A percentile compares a stretch with the other conserved stretches of the same genome.
Evolutionary conservation across 2,329 filamentous ascomycete genomes (phyloP).

Genomic region (Fusarium udum): DNA sequence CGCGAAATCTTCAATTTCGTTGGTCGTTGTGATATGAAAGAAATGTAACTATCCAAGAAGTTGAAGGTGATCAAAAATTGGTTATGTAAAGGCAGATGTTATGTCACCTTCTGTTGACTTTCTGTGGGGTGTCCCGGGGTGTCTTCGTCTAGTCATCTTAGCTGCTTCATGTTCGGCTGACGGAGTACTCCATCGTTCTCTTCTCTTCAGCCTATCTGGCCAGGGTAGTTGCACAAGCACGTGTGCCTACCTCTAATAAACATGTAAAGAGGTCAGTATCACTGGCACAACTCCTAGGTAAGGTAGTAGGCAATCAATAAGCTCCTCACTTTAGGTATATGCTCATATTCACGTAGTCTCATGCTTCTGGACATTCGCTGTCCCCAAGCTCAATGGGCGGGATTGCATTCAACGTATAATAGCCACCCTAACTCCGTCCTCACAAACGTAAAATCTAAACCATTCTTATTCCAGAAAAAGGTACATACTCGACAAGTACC

Average conservation of each 20-base stretch:
- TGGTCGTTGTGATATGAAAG: not conserved
- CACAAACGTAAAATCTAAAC: constrained; percentile 17
- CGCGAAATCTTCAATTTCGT: not conserved
- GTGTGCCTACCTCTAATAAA: not conserved
- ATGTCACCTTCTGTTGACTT: constrained; percentile 34
- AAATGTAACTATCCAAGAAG: not conserved
- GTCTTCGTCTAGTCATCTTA: constrained; percentile 16
- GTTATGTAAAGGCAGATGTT: constrained; percentile 15
- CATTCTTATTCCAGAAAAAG: constrained; percentile 11
- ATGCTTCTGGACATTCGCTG: not conserved
- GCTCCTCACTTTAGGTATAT: not conserved
- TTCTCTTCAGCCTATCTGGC: not conserved
- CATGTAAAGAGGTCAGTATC: not conserved
- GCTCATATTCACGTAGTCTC: not conserved
- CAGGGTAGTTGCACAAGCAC: not conserved
- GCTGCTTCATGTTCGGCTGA: not conserved
- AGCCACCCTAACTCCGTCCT: constrained; percentile 6
- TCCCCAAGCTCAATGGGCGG: not conserved
- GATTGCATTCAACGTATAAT: not conserved
- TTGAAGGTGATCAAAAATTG: constrained; percentile 6
- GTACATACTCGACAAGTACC: not conserved
- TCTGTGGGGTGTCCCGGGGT: constrained; percentile 39
- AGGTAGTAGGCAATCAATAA: not conserved
- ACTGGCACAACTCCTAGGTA: not conserved
- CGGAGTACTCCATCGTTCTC: not conserved